Evolutionary conservation across 2,329 filamentous ascomycete species (phyloP), one percentile per base, ranked within the genome.

Genomic region (Monilinia fructicola): DNA sequence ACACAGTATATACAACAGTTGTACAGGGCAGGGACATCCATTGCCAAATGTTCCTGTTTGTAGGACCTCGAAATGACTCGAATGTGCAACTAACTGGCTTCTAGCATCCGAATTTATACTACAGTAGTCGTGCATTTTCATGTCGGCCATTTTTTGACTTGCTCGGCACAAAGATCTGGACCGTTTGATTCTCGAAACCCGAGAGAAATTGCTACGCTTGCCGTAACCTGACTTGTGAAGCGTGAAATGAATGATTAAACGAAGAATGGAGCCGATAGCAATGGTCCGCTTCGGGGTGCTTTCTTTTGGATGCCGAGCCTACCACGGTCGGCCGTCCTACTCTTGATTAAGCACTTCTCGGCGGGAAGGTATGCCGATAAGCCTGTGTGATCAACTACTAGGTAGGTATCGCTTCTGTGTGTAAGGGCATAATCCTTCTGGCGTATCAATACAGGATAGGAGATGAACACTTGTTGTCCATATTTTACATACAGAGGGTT

Each of bases 371-470:
- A 42, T 10, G 23, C 11, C 46, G 21, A 50, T 50, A 21, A 35
- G 52, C 55, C 46, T 26, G 42, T 59, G 23, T 26, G 40, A 46
- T 31, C 18, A 14, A 59, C 55, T 35, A n/a, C 55, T n/a, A n/a
- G n/a, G n/a, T n/a, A n/a, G n/a, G n/a, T n/a, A n/a, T n/a, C 55
- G 21, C 10, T 44, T 21, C 44, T 11, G 40, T 31, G 44, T n/a
- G 11, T 44, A 4, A 44, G 38, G 26, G 55, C 46, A 14, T 18
- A 31, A n/a, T 59, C 5, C 26, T n/a, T 59, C 42, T 59, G 55
- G 35, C 38, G 55, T 59, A 42, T 59, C 18, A 26, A n/a, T 46
- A 18, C 18, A 42, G 31, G 54, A 55, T 21, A 26, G 31, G 54
- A 55, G 35, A 26, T 40, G 54, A 42, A 55, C 12, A 16, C 26